Evolutionary conservation across 257 asterid genomes (phyloP).

Genomic region (Solanum appendiculatum): DNA sequence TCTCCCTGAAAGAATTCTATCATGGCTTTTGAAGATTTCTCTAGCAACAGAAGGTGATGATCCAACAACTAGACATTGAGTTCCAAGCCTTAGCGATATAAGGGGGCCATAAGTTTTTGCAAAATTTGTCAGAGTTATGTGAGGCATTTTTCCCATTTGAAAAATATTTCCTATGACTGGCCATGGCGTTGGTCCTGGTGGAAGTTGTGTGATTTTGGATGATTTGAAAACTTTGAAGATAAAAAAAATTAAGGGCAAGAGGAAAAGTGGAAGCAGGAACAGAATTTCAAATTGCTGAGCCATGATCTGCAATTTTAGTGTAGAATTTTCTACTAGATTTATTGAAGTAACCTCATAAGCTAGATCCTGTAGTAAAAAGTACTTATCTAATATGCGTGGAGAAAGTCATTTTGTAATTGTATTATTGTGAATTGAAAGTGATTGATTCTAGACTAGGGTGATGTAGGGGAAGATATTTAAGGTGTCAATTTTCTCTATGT

Average conservation of each 20-base stretch:
- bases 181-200: slow-evolving; percentile 56
- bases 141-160: slow-evolving; percentile 10
- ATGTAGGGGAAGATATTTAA: neutral
- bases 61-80: slow-evolving; percentile 21
- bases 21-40: slow-evolving; percentile 18
- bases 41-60: slow-evolving; percentile 35
- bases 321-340: neutral
- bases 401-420: neutral
- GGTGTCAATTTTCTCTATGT: neutral
- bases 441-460: neutral
- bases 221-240: slow-evolving; percentile 4
- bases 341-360: neutral
- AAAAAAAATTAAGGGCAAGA: neutral
- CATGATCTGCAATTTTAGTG: neutral
- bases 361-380: neutral
- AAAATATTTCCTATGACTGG: slow-evolving; percentile 30
- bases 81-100: slow-evolving; percentile 23
- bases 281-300: neutral
- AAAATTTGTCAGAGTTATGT: slow-evolving; percentile 12
- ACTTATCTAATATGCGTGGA: neutral
- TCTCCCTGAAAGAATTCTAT: slow-evolving; percentile 12
- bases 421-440: neutral
- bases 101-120: slow-evolving; percentile 33
- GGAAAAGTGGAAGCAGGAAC: neutral
- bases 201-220: slow-evolving; percentile 12